Evolutionary conservation across 2,329 filamentous ascomycete genomes (phyloP), one percentile per base, ranked within the genome.

Genomic region (Metarhizium humberi): DNA sequence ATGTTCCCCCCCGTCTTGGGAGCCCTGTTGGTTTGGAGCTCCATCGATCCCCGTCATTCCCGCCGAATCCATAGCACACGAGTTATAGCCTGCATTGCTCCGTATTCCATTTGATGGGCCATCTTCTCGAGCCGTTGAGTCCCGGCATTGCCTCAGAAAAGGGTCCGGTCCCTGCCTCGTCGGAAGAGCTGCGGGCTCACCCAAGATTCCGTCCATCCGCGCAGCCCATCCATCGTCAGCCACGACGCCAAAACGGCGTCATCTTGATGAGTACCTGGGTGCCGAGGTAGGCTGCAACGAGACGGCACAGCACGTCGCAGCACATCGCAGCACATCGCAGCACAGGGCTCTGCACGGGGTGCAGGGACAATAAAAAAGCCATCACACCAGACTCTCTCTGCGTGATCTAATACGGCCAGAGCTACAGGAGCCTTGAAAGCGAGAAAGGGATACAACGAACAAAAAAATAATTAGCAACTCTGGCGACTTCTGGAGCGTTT

Each of bases 211-310:
- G 29, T 2, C 45, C 52, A 29, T 20, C 45, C 45, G 45, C 34
- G 40, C 46, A 53, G 45, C 51, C 42, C 45, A 29, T 48, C 42
- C 45, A 29, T 48, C 25, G 32, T 53, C 52, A 49, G 52, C 45
- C 52, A 53, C 52, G 32, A 13, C 20, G 52, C 42, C 45, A 30
- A n/a, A 38, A 42, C 20, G 45, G 45, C 45, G 30, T 20, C 25
- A 25, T 25, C 25, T 25, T 25, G 25, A 25, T 25, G 25, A 25
- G 25, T 25, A 25, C 25, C 25, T 25, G 25, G 25, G 25, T 25
- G 25, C 25, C 25, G 25, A 25, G 25, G 25, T 25, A 25, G 34
- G 13, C 34, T 36, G 34, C 8, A 36, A 36, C 5, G 38, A 40
- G 38, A 16, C 38, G 38, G 32, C 32, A 8, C 32, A 34, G 32